Evolutionary conservation across 331 rosid species (phyloP), one percentile per base, ranked within the genome.

Genomic region (Acacia pycnantha): DNA sequence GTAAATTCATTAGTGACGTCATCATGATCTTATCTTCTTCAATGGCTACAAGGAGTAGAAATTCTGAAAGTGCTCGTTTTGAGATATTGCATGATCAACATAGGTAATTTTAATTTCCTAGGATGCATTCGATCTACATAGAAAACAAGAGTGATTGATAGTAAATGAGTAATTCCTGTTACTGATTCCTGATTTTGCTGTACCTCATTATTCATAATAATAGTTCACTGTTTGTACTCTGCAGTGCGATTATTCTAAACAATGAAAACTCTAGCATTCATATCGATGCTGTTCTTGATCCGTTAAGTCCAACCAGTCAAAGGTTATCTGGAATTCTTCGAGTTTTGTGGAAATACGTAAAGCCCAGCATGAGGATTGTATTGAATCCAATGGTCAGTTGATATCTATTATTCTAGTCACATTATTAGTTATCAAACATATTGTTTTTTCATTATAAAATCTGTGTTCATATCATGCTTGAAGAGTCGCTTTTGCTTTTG

Each of bases 301-400:
- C 99, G 61, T 85, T 96, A 84, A 96, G 99, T 86, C 94, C 94
- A 74, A 86, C 91, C 61, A 92, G 95, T 82, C 99, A 96, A 90
- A 96, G 89, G 89, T 72, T 96, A 84, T 91, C 99, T 58, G 93
- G 97, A 79, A 90, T 96, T 91, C 95, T 96, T 75, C 89, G 88
- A 66, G 89, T 91, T 79, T 80, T 96, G 85, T 87, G 91, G 94
- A 94, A 92, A 76, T 92, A 92, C 61, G 50, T 91, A 84, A 90
- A 89, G 76, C 99, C 99, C 86, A 92, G 94, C 95, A 92, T 96
- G 99, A 92, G 97, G 87, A 94, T 96, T 85, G 90, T 96, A 69
- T 86, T 94, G 82, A 96, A 96, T 87, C 99, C 99, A 35, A 53
- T 96, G 99, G 99, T 96, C 80, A 84, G 97, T 83, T 82, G 82